Evolutionary conservation across 2,329 filamentous ascomycete genomes (phyloP).

Genomic region (Aspergillus arachidicola): DNA sequence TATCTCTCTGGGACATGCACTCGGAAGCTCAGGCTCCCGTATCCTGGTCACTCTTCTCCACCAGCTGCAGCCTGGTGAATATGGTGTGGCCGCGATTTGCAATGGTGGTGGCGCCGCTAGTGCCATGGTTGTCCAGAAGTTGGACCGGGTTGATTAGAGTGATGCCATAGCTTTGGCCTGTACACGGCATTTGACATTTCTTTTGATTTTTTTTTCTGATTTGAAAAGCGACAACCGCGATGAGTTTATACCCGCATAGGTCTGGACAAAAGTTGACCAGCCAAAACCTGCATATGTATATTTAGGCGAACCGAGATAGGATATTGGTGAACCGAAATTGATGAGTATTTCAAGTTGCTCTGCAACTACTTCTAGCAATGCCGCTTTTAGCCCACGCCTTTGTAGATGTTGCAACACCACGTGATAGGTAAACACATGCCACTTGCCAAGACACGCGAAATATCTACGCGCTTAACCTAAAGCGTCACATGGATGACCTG

Average conservation of each 20-base stretch:
- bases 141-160: conserved; percentile 56
- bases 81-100: conserved; percentile 93
- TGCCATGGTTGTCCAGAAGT: conserved; percentile 85
- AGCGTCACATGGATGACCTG: background rate
- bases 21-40: conserved; percentile 89
- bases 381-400: background rate
- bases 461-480: background rate
- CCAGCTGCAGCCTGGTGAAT: conserved; percentile 88
- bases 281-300: background rate
- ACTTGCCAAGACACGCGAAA: background rate
- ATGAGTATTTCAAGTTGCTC: background rate
- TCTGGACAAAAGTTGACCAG: background rate
- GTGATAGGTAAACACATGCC: background rate
- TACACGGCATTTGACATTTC: background rate
- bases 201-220: background rate
- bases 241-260: background rate
- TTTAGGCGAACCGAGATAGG: background rate
- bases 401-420: background rate
- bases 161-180: background rate
- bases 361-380: background rate
- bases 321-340: background rate
- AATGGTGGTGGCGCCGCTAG: conserved; percentile 94
- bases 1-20: conserved; percentile 86
- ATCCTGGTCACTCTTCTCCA: conserved; percentile 90
- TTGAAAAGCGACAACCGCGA: conserved; percentile 1